A percentile compares a stretch with the other conserved stretches of the same genome.
Conservation (phyloP, 139 green algal genomes). For the Asterochloris erici region DNA sequence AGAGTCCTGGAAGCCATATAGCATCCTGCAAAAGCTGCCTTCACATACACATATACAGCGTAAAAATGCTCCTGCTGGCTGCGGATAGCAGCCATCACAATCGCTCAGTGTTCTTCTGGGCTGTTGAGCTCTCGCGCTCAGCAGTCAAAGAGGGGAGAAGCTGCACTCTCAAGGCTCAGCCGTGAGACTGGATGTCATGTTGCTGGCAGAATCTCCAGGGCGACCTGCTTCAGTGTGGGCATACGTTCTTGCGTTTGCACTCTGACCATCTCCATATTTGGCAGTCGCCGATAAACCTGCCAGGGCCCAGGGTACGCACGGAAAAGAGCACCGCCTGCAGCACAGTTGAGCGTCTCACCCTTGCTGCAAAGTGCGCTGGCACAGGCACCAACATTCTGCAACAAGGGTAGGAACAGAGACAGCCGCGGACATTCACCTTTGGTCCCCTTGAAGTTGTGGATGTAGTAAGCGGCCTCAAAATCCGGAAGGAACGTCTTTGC, state of each 20-base stretch:
- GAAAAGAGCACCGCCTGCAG: constrained; percentile 55
- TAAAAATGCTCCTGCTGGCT: no score
- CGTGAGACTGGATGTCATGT: neutral
- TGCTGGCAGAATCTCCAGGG: constrained; percentile 72
- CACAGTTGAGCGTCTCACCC: neutral
- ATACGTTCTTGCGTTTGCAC: constrained; percentile 60
- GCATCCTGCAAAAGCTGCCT: no score
- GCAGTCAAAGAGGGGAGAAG: no score
- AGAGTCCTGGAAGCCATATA: no score
- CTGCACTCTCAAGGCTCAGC: no score
- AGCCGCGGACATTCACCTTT: constrained; percentile 20
- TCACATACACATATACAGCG: no score
- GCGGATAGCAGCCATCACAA: no score
- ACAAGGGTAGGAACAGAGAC: neutral
- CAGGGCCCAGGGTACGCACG: constrained; percentile 79
- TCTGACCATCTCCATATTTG: constrained; percentile 18
- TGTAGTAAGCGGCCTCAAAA: constrained; percentile 70
- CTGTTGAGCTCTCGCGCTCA: no score
- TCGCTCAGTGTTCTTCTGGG: no score
- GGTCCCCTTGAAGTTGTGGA: constrained; percentile 88
- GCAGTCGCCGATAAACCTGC: constrained; percentile 62
- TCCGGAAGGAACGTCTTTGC: constrained; percentile 59
- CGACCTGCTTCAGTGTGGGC: constrained; percentile 74
- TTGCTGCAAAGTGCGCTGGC: neutral
- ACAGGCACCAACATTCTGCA: neutral